Conservation (phyloP, 2,329 filamentous ascomycete genomes). For the Lachnellula subtilissima region DNA sequence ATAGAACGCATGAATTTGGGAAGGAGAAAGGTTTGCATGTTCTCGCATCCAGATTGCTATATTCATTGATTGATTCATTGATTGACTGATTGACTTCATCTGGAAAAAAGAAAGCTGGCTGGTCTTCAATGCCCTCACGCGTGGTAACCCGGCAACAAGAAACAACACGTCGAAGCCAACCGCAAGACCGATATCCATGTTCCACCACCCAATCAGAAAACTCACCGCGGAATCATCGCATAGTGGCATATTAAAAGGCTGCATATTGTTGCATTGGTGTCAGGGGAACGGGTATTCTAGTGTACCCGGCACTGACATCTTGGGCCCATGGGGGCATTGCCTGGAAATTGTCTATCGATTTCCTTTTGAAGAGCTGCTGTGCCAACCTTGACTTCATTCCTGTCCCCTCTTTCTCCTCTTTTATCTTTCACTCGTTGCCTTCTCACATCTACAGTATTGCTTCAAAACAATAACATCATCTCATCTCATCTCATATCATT, state of each 20-base stretch:
- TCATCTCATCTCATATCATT: too few species aligned
- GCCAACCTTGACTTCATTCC: conserved; percentile 1
- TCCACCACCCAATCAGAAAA: conserved; percentile 7
- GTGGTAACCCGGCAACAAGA: not conserved
- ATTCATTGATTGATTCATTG: not conserved
- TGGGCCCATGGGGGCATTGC: not conserved
- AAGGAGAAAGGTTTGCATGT: not conserved
- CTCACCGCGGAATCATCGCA: not conserved
- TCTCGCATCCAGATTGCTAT: not conserved
- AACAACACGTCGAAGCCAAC: conserved; percentile 2
- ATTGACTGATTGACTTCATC: not conserved
- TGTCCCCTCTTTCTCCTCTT: not conserved
- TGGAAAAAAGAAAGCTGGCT: not conserved
- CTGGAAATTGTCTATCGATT: conserved; percentile 8
- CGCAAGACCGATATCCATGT: conserved; percentile 1
- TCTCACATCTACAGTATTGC: not conserved
- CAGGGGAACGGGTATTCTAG: not conserved
- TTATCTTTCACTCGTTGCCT: not conserved
- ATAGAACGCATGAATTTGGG: not conserved
- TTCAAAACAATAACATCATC: not conserved
- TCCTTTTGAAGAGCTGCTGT: conserved; percentile 5
- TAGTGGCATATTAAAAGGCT: not conserved
- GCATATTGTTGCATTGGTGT: conserved; percentile 2
- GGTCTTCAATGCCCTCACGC: not conserved
- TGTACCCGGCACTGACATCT: not conserved